These are phyloP conservation scores for Penicillium griseofulvum DNA, from an alignment of 2,329 filamentous ascomycete species.

Conservation along the genomic window DNA sequence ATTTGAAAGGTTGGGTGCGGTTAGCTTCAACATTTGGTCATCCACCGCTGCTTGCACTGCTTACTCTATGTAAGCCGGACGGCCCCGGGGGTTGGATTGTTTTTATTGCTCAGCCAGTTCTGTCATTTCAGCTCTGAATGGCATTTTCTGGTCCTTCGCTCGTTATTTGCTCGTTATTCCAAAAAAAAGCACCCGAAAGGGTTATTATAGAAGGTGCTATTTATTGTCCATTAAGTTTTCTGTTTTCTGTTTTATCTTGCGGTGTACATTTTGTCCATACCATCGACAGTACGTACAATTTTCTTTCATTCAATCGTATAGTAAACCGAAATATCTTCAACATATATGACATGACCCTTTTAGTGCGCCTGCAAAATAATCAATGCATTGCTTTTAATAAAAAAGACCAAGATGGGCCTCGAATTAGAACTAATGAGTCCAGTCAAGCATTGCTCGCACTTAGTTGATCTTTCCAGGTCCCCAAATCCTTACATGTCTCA, in stretches of 20 bases:
- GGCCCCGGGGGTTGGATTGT: constrained; percentile 7
- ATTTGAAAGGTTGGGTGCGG: constrained; percentile 31
- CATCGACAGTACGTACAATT: background rate
- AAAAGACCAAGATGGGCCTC: background rate
- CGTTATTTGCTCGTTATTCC: constrained; percentile 17
- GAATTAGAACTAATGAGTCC: background rate
- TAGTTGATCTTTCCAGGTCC: constrained; percentile 42
- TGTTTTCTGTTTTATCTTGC: background rate
- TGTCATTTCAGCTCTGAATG: constrained; percentile 14
- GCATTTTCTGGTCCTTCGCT: constrained; percentile 15
- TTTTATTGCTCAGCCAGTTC: constrained; percentile 13
- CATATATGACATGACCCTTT: background rate
- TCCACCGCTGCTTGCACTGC: constrained; percentile 13
- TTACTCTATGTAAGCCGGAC: constrained; percentile 12
- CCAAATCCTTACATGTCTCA: constrained; percentile 39
- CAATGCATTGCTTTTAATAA: background rate
- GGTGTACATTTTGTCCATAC: background rate
- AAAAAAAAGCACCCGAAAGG: constrained; percentile 15
- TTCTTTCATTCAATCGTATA: background rate
- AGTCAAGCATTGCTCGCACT: constrained; percentile 1
- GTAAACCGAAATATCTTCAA: background rate
- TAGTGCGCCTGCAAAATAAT: background rate
- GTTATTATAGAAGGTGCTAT: constrained; percentile 7
- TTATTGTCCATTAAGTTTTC: background rate
- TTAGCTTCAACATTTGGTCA: constrained; percentile 21